phyloP scores from a whole-genome alignment of 2,329 filamentous ascomycete genomes.

The Arthrobotrys sphaeroides region DNA sequence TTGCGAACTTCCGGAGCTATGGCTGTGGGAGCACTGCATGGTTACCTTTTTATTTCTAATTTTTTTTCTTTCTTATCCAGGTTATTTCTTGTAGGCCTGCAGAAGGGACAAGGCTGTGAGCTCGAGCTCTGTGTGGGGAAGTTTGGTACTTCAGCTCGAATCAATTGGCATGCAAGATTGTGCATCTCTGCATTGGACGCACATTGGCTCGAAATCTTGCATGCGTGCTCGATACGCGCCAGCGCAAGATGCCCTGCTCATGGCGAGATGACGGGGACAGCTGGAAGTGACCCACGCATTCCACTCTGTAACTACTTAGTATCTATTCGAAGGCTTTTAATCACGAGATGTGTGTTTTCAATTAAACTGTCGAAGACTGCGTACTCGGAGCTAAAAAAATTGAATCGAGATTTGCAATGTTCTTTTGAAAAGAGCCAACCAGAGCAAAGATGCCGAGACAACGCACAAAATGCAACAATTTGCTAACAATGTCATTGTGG shows the following conservation, averaged over 20 bases:
- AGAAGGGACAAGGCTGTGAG: neutral
- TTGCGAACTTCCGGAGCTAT: neutral
- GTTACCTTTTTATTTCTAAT: neutral
- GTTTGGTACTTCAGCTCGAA: slow-evolving; percentile 12
- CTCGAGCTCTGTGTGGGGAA: slow-evolving; percentile 1
- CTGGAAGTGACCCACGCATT: too few relatives aligned
- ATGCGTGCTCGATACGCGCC: neutral
- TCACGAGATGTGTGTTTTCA: too few relatives aligned
- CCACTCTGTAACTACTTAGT: too few relatives aligned
- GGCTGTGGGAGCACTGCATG: slow-evolving; percentile 2
- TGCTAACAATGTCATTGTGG: too few relatives aligned
- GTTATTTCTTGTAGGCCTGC: neutral
- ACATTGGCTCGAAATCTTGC: neutral
- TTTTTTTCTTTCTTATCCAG: neutral
- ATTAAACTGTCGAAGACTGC: too few relatives aligned
- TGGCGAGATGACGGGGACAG: too few relatives aligned
- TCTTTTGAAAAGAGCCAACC: neutral
- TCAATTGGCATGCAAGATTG: slow-evolving; percentile 4
- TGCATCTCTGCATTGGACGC: slow-evolving; percentile 5
- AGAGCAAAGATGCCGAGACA: neutral
- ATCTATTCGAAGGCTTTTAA: too few relatives aligned
- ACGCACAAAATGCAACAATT: slow-evolving; percentile 7
- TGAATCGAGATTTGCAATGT: too few relatives aligned
- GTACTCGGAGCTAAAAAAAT: too few relatives aligned
- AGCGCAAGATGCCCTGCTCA: too few relatives aligned